Conservation (phyloP, 2,329 filamentous ascomycete genomes). For the Penicillium italicum region DNA sequence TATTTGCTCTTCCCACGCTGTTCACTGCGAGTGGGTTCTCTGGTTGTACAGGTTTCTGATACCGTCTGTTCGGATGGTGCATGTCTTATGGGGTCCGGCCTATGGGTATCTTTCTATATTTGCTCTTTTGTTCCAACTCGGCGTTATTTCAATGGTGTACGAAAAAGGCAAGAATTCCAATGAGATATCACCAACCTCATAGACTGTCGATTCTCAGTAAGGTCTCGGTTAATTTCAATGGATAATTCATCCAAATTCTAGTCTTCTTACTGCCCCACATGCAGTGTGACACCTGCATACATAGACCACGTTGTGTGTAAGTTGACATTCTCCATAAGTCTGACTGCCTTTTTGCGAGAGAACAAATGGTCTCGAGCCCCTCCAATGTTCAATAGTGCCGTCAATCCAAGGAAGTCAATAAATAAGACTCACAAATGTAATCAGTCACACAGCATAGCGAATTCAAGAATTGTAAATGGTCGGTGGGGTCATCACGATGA, state of each 20-base stretch:
- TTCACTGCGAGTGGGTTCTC: conserved; percentile 30
- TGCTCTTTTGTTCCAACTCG: conserved; percentile 36
- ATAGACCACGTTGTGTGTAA: not conserved
- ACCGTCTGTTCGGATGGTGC: conserved; percentile 35
- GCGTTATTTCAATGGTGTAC: conserved; percentile 41
- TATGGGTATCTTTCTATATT: conserved; percentile 36
- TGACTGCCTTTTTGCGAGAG: not conserved
- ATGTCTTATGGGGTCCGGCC: conserved; percentile 40
- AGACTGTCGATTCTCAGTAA: conserved; percentile 1
- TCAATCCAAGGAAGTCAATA: not conserved
- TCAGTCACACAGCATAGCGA: not conserved
- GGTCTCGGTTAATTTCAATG: not conserved
- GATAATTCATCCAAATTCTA: not conserved
- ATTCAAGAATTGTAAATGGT: not conserved
- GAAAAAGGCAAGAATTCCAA: conserved; percentile 37
- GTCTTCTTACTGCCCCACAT: not conserved
- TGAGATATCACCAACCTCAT: conserved; percentile 24
- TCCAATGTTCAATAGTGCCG: not conserved
- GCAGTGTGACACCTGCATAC: not conserved
- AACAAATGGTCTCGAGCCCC: not conserved
- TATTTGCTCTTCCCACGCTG: conserved; percentile 20
- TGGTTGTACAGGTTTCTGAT: conserved; percentile 40
- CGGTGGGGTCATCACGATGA: not conserved
- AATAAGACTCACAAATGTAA: not conserved
- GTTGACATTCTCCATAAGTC: not conserved